Evolutionary conservation across 2,329 filamentous ascomycete genomes (phyloP).

Genomic region (Cladosporium colombiae): DNA sequence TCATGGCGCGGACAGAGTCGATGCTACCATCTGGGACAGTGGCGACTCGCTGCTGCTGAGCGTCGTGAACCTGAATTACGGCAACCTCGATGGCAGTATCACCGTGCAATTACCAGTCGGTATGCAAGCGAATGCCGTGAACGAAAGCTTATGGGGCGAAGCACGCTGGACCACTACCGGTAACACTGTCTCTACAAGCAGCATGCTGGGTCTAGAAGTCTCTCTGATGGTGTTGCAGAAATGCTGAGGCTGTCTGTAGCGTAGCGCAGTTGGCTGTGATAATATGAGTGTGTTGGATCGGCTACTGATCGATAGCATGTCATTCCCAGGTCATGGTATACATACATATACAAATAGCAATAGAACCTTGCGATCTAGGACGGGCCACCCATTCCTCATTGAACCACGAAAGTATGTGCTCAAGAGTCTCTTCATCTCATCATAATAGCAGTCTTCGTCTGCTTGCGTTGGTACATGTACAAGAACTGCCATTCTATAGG

Average conservation of each 20-base stretch:
- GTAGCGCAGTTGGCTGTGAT: background rate
- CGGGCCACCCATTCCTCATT: too few relatives aligned
- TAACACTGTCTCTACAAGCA: background rate
- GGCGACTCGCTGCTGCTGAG: conserved; percentile 42
- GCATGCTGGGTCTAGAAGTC: background rate
- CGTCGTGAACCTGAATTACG: conserved; percentile 42
- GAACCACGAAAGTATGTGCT: too few relatives aligned
- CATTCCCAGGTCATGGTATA: background rate
- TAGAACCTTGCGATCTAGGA: too few relatives aligned
- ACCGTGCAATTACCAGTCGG: conserved; percentile 24
- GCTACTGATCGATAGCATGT: background rate
- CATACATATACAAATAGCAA: background rate
- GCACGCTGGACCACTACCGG: conserved; percentile 21
- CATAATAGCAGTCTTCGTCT: background rate
- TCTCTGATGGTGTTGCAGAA: conserved; percentile 9
- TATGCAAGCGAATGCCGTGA: background rate
- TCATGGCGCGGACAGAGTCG: conserved; percentile 33
- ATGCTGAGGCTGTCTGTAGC: background rate
- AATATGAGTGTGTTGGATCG: background rate
- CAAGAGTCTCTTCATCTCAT: background rate
- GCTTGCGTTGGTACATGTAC: background rate
- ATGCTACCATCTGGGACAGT: conserved; percentile 46
- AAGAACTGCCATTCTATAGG: background rate
- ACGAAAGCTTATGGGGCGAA: conserved; percentile 25
- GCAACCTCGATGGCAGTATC: conserved; percentile 21